Percentiles rank a stretch among this genome's conserved stretches.
phyloP scores from a whole-genome alignment of 2,329 filamentous ascomycete genomes.

The Ophiocordyceps polyrhachis-furcata region DNA sequence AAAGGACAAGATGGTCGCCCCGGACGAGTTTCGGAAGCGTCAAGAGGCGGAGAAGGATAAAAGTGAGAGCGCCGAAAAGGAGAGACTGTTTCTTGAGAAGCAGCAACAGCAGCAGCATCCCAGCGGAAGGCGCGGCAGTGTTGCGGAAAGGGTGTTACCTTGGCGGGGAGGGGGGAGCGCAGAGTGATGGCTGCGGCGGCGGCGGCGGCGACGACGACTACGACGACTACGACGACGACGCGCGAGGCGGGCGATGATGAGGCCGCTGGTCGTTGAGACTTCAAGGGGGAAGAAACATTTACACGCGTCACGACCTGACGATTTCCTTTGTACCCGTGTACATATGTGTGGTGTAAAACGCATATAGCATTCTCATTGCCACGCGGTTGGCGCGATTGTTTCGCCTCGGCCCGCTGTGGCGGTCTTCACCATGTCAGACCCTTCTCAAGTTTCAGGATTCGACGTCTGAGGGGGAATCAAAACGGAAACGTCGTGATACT shows the following conservation, averaged over 20 bases:
- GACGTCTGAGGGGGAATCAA: too few species aligned
- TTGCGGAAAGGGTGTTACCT: conserved; percentile 23
- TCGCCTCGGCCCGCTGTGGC: too few species aligned
- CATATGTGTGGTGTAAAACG: too few species aligned
- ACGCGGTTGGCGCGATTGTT: too few species aligned
- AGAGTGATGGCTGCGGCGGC: too few species aligned
- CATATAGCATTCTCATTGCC: too few species aligned
- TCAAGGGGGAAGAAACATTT: not conserved
- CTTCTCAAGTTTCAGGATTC: too few species aligned
- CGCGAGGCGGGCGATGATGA: conserved; percentile 2
- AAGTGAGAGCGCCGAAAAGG: conserved; percentile 37
- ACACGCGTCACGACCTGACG: not conserved
- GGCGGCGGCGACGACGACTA: not conserved
- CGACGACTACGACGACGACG: not conserved
- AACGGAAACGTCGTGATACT: too few species aligned
- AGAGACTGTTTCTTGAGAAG: conserved; percentile 23
- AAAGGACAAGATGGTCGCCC: conserved; percentile 40
- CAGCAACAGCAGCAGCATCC: conserved; percentile 13
- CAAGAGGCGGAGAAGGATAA: conserved; percentile 43
- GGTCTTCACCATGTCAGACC: too few species aligned
- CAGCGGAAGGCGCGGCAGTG: conserved; percentile 9
- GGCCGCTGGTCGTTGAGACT: conserved; percentile 4
- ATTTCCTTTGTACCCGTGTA: too few species aligned
- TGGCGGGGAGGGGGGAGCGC: conserved; percentile 3
- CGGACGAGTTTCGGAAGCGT: conserved; percentile 34